Conservation (phyloP, 139 green algal species). For the Pleodorina starrii region DNA sequence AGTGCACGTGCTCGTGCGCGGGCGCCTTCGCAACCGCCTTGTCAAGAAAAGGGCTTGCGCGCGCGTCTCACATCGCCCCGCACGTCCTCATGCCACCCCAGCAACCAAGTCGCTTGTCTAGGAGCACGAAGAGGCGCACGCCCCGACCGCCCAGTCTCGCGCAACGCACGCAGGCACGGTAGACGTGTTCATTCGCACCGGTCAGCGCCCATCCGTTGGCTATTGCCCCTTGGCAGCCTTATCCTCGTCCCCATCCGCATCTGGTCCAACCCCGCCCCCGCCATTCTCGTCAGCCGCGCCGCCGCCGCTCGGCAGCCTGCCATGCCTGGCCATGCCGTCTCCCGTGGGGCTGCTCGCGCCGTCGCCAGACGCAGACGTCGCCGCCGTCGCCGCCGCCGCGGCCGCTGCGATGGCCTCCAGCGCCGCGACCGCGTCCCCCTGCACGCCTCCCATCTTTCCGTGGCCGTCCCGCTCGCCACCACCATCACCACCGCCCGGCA, state of each 20-base stretch:
- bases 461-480: background rate
- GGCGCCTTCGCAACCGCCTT: no score
- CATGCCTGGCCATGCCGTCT: background rate
- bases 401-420: constrained; percentile 4
- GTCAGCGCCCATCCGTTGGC: no score
- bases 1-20: no score
- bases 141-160: no score
- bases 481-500: background rate
- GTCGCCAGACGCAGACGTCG: background rate
- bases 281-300: background rate
- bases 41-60: no score
- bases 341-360: background rate
- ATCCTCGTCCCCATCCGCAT: background rate
- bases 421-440: background rate
- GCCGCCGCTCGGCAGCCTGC: background rate
- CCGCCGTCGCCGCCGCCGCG: background rate
- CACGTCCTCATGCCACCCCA: no score
- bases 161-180: no score
- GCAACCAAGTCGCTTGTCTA: no score
- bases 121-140: no score
- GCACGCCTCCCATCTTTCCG: no score
- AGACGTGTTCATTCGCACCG: no score
- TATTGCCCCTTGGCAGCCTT: background rate
- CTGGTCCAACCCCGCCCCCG: background rate
- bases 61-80: no score